Evolutionary conservation across 345 rosid species (phyloP), one percentile per base, ranked within the genome.

Genomic region (Rhodamnia argentea): DNA sequence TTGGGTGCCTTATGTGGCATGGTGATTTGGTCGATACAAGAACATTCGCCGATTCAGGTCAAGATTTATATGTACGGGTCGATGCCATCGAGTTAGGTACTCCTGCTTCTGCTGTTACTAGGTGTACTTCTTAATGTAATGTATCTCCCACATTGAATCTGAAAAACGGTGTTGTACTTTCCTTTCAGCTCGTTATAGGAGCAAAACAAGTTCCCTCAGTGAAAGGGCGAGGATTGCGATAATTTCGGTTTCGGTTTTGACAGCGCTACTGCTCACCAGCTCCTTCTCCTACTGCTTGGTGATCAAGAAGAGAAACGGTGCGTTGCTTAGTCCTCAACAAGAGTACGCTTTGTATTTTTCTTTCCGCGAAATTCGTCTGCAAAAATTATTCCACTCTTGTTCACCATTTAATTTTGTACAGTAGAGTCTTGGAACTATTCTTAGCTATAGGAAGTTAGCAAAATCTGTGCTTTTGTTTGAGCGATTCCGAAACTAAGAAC

Each of bases 1-100:
- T 23, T 12, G 96, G 96, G 15, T 95, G 98, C 86, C 88, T 95
- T 86, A 90, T 88, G 1, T 94, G 96, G 94, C 89, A 92, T 12
- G 93, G 91, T 0, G 89, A 89, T 75, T 85, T 94, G 87, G 52
- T 89, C 50, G 98, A 94, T 86, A 88, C 90, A 3, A 87, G 94
- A 55, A 91, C 90, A 4, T 95, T 89, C 51, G 42, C 92, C 4
- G 90, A 37, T 64, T 83, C 87, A 0, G 96, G 96, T 56, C 94
- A 91, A 51, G 94, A 95, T 86, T 89, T 94, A 7, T 92, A 89
- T 82, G 82, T 92, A n/a, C 91, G 95, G 0, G 94, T 91, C 4
- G 94, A 91, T 52, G 93, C 94, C 56, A 78, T 57, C 16, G 90
- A 89, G 85, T 85, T 93, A 88, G 96, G 98, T 94, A 92, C 16